Percentiles rank a stretch among this genome's conserved stretches.
phyloP scores from a whole-genome alignment of 495 filamentous ascomycete species.

The Daldinia decipiens region DNA sequence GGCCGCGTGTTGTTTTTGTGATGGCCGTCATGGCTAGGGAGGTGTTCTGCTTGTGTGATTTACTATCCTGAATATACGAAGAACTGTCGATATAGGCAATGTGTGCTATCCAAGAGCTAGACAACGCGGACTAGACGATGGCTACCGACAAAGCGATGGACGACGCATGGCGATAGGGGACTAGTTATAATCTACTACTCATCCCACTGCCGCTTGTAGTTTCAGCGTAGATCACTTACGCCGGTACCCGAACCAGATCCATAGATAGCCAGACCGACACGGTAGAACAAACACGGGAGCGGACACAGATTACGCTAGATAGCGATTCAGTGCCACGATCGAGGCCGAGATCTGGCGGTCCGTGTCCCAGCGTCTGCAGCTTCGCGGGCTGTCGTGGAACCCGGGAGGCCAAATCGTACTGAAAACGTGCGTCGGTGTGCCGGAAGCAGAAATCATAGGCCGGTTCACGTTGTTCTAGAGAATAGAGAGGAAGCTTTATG shows the following conservation, averaged over 20 bases:
- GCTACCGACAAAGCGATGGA: not conserved
- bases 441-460: not conserved
- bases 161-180: not conserved
- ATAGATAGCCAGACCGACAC: not conserved
- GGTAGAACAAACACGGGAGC: slow-evolving; percentile 5
- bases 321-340: slow-evolving; percentile 23
- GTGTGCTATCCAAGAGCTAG: not conserved
- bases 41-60: not conserved
- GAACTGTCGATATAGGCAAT: too few species aligned
- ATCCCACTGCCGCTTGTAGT: not conserved
- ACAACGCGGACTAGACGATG: not conserved
- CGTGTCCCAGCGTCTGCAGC: not conserved
- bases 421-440: slow-evolving; percentile 4
- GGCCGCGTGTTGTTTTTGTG: slow-evolving; percentile 18
- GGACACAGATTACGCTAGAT: slow-evolving; percentile 22
- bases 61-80: too few species aligned
- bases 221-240: not conserved
- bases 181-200: not conserved
- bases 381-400: slow-evolving; percentile 4
- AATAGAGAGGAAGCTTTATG: not conserved
- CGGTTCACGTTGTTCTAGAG: not conserved
- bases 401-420: not conserved
- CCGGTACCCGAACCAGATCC: slow-evolving; percentile 5
- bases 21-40: slow-evolving; percentile 23
- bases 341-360: slow-evolving; percentile 18